phyloP scores from a whole-genome alignment of 139 green algal species.

The Closterium sp. region DNA sequence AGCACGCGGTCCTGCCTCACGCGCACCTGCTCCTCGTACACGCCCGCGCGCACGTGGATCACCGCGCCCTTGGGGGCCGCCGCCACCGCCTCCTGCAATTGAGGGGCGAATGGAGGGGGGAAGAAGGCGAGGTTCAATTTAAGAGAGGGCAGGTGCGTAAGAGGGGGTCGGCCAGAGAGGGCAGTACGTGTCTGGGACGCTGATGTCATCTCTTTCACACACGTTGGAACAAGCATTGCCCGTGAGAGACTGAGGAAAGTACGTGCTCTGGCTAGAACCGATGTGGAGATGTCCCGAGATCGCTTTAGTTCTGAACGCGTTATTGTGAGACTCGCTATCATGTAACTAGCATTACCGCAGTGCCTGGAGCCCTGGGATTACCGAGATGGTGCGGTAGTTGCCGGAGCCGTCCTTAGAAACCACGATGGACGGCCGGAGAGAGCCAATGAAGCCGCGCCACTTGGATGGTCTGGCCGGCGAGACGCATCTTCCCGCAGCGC shows the following conservation, averaged over 20 bases:
- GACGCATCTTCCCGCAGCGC: not conserved
- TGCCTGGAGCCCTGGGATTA: not conserved
- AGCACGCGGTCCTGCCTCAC: not conserved
- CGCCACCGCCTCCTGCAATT: not conserved
- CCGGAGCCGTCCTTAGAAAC: not conserved
- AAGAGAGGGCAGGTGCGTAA: no score
- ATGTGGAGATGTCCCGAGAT: not conserved
- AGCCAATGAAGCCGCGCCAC: not conserved
- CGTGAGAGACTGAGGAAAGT: no score
- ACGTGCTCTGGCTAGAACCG: no score
- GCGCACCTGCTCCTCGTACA: not conserved
- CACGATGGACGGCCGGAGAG: not conserved
- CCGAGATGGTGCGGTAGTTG: not conserved
- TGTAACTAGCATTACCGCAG: not conserved
- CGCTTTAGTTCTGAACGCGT: not conserved
- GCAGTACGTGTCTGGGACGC: no score
- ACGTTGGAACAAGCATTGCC: no score
- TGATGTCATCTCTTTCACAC: no score
- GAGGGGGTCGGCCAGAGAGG: no score
- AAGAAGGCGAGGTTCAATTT: no score
- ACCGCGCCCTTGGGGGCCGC: not conserved
- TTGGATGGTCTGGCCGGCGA: not conserved
- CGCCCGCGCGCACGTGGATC: not conserved
- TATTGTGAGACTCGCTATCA: not conserved
- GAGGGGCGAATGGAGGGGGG: no score